Base-by-base conservation (phyloP, 805 yeast species). In the Candida morakotiae region DNA sequence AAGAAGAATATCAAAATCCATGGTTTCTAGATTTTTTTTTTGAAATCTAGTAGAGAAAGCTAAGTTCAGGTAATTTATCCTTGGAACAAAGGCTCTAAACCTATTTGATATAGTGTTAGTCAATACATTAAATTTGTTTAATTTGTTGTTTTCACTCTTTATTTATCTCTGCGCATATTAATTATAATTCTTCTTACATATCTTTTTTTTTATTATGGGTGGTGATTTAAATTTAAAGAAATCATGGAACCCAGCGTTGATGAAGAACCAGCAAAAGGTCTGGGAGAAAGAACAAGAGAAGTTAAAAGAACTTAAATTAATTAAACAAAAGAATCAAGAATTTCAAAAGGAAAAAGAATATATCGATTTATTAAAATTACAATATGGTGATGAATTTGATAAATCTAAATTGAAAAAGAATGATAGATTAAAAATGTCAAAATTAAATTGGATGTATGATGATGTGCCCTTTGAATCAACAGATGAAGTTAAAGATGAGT, bases 1-100 rank as follows among this genome's bases (percentile, higher is more conserved):
- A 91, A 89, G 86, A 87, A 87, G 77, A 87, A 84, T 70, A 91
- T 91, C 71, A 93, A 93, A 75, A 86, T 93, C 64, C 98, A 91
- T 71, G 98, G 98, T 71, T 91, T 91, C 76, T 93, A 36, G 28
- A 20, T 16, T 24, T 24, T 24, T 11, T 24, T 24, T 24, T 24
- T 9, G 8, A 6, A 24, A n/a, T 24, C 26, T 24, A n/a, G n/a
- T 24, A 6, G 5, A 24, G 14, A 24, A 24, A 24, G 26, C n/a
- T 24, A 24, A 24, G 26, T 24, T 24, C 26, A 6, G 26, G n/a
- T 24, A 5, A 19, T 8, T 19, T 19, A 19, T 19, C 8, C 5
- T 5, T 5, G 21, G 8, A 19, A 5, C 8, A 8, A 19, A 19
- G 8, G 5, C 5, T 5, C 21, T 5, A 19, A 19, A n/a, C n/a